phyloP scores from a whole-genome alignment of 2,329 filamentous ascomycete genomes.

The Penicillium verrucosum region DNA sequence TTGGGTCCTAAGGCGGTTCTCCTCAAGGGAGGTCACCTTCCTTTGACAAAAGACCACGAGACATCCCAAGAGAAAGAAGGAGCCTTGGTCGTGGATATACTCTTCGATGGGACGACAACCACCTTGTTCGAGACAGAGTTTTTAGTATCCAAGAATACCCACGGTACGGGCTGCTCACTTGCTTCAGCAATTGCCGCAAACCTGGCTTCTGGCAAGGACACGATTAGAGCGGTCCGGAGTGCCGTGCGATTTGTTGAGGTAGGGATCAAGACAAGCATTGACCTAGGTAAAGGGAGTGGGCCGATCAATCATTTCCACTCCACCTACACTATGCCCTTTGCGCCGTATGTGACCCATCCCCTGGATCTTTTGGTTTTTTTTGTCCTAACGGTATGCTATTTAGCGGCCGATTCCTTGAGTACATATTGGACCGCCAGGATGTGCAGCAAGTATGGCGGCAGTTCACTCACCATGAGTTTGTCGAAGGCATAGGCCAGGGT shows the following conservation, averaged over 20 bases:
- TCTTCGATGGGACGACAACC: conserved; percentile 61
- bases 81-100: conserved; percentile 70
- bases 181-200: conserved; percentile 71
- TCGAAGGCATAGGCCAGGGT: conserved; percentile 70
- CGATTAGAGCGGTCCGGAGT: conserved; percentile 51
- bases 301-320: conserved; percentile 69
- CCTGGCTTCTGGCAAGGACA: conserved; percentile 50
- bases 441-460: conserved; percentile 70
- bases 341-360: conserved; percentile 44
- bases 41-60: conserved; percentile 63
- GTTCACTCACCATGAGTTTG: conserved; percentile 80
- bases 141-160: conserved; percentile 73
- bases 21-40: conserved; percentile 87
- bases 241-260: conserved; percentile 61
- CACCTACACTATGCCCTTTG: conserved; percentile 57
- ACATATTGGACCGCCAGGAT: conserved; percentile 70
- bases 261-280: conserved; percentile 56
- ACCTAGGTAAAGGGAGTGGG: conserved; percentile 58
- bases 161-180: conserved; percentile 91
- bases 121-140: conserved; percentile 68
- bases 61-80: conserved; percentile 59
- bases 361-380: background rate
- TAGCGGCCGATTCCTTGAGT: conserved; percentile 77
- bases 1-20: conserved; percentile 78
- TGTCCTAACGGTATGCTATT: background rate